These are phyloP conservation scores for Suhomyces xylopsoci DNA, from an alignment of 805 yeast genomes.

Conservation along the genomic window DNA sequence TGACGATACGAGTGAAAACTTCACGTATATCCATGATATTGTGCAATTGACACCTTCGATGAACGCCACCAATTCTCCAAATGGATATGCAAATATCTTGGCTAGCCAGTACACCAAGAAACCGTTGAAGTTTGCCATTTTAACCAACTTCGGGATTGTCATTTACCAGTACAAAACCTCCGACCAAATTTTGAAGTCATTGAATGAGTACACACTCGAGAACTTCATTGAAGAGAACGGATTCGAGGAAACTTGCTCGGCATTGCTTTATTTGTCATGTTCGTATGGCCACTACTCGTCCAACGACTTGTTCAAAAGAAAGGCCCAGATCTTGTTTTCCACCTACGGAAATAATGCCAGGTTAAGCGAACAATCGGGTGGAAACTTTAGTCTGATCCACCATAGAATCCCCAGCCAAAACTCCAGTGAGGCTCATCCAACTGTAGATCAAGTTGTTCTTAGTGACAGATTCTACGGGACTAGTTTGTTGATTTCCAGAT, in stretches of 20 bases:
- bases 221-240: constrained; percentile 79
- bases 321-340: constrained; percentile 50
- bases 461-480: constrained; percentile 92
- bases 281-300: constrained; percentile 56
- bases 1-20: constrained; percentile 16
- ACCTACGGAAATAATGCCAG: constrained; percentile 54
- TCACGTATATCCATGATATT: constrained; percentile 61
- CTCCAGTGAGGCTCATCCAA: constrained; percentile 28
- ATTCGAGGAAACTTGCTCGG: constrained; percentile 83
- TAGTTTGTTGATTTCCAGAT: constrained; percentile 70
- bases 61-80: constrained; percentile 70
- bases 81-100: constrained; percentile 79
- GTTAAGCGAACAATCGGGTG: constrained; percentile 19
- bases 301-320: constrained; percentile 41
- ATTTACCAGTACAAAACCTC: constrained; percentile 78
- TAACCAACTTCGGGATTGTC: constrained; percentile 77
- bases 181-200: constrained; percentile 66
- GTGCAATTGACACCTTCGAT: constrained; percentile 66
- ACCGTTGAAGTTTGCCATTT: constrained; percentile 71
- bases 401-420: constrained; percentile 13
- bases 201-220: constrained; percentile 63
- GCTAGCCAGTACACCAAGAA: constrained; percentile 77
- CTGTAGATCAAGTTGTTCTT: constrained; percentile 73
- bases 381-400: background rate
- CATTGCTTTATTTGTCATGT: constrained; percentile 81